These are phyloP conservation scores for Aspergillus incahuasiensis DNA, from an alignment of 495 filamentous ascomycete species.

Conservation along the genomic window DNA sequence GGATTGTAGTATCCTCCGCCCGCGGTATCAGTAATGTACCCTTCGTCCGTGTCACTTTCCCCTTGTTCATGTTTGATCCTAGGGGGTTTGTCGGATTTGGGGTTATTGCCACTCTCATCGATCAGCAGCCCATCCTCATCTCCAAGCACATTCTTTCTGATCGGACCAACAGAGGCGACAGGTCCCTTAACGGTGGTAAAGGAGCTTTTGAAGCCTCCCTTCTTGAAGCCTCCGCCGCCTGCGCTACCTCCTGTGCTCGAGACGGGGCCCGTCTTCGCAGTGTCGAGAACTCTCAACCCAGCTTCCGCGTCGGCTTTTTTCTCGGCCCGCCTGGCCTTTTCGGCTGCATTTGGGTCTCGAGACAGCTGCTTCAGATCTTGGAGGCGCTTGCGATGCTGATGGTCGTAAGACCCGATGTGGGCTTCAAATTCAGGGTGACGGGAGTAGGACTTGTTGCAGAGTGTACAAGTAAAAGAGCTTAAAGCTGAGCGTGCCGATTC, in stretches of 20 bases:
- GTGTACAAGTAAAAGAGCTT: conserved; percentile 77
- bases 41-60: conserved; percentile 45
- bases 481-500: conserved; percentile 81
- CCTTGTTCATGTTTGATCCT: conserved; percentile 17
- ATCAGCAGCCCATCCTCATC: conserved; percentile 45
- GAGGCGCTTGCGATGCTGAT: conserved; percentile 59
- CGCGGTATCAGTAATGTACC: conserved; percentile 34
- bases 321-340: conserved; percentile 66
- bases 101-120: conserved; percentile 33
- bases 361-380: conserved; percentile 60
- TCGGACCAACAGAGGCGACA: conserved; percentile 23
- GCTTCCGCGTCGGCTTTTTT: conserved; percentile 59
- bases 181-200: conserved; percentile 46
- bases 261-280: conserved; percentile 11
- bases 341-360: conserved; percentile 51
- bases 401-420: conserved; percentile 58
- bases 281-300: conserved; percentile 38
- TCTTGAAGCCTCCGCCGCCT: conserved; percentile 53
- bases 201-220: conserved; percentile 60
- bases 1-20: conserved; percentile 50
- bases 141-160: conserved; percentile 41
- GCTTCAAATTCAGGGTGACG: conserved; percentile 60
- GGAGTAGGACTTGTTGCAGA: conserved; percentile 58
- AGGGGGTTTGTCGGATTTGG: conserved; percentile 31
- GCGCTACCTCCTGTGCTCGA: conserved; percentile 17